These are phyloP conservation scores for Gillenia trifoliata DNA, from an alignment of 306 rosid genomes.

Conservation along the genomic window DNA sequence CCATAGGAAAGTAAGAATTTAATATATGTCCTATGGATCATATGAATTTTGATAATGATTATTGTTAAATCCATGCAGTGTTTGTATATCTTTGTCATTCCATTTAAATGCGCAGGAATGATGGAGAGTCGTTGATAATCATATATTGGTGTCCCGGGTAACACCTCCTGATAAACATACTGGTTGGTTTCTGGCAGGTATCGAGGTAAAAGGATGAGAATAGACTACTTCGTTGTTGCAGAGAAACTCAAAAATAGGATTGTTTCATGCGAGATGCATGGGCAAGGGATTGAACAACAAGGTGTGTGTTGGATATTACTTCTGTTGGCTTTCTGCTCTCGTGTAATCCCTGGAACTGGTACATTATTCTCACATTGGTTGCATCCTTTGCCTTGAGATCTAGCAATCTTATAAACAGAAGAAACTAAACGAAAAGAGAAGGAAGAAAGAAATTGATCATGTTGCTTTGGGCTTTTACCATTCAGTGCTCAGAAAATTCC, in stretches of 20 bases:
- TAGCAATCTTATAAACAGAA: neutral
- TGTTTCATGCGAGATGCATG: constrained; percentile 79
- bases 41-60: neutral
- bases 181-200: constrained; percentile 53
- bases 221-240: constrained; percentile 75
- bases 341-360: neutral
- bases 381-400: neutral
- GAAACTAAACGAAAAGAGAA: neutral
- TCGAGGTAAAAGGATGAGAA: constrained; percentile 97
- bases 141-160: neutral
- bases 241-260: constrained; percentile 64
- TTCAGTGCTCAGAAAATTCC: neutral
- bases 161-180: constrained; percentile 17
- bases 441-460: neutral
- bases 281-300: constrained; percentile 80
- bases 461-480: neutral
- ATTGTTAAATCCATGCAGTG: neutral
- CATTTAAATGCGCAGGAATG: constrained; percentile 3
- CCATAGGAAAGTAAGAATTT: constrained; percentile 75
- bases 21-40: no score
- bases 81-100: neutral
- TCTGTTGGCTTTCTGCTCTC: neutral
- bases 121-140: constrained; percentile 3
- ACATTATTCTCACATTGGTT: neutral
- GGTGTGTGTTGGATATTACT: constrained; percentile 47